Conservation (phyloP, 805 yeast genomes). For the Millerozyma acaciae region DNA sequence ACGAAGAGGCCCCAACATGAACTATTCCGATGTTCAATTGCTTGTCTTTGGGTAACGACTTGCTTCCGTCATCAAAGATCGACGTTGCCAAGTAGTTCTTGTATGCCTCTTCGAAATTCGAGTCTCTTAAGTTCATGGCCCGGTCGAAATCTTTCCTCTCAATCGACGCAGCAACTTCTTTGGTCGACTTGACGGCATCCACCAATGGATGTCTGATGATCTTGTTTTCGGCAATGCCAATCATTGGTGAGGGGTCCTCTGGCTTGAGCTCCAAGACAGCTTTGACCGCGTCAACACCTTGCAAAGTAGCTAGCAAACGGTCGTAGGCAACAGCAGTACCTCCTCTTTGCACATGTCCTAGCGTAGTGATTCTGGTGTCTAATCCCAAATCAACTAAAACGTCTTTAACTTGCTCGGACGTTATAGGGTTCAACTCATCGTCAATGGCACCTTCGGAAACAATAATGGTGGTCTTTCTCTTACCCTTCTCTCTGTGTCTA, state of each 20-base stretch:
- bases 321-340: conserved; percentile 78
- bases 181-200: conserved; percentile 69
- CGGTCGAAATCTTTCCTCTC: conserved; percentile 59
- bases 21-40: conserved; percentile 64
- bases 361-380: conserved; percentile 73
- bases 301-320: conserved; percentile 67
- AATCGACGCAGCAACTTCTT: conserved; percentile 69
- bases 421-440: conserved; percentile 61
- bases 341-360: conserved; percentile 83
- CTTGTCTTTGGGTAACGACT: conserved; percentile 45
- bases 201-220: conserved; percentile 64
- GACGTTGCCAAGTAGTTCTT: conserved; percentile 57
- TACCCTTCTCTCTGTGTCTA: conserved; percentile 66
- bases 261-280: conserved; percentile 68
- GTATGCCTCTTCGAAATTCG: conserved; percentile 64
- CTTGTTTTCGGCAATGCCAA: conserved; percentile 68
- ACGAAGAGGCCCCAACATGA: conserved; percentile 79
- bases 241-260: conserved; percentile 75
- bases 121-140: conserved; percentile 69
- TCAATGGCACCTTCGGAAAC: conserved; percentile 85
- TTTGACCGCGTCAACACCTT: conserved; percentile 78
- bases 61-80: conserved; percentile 31
- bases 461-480: conserved; percentile 73
- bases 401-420: conserved; percentile 60
- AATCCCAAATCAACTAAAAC: conserved; percentile 65